Evolutionary conservation across 345 rosid species (phyloP).

Genomic region (Trapa incisa): DNA sequence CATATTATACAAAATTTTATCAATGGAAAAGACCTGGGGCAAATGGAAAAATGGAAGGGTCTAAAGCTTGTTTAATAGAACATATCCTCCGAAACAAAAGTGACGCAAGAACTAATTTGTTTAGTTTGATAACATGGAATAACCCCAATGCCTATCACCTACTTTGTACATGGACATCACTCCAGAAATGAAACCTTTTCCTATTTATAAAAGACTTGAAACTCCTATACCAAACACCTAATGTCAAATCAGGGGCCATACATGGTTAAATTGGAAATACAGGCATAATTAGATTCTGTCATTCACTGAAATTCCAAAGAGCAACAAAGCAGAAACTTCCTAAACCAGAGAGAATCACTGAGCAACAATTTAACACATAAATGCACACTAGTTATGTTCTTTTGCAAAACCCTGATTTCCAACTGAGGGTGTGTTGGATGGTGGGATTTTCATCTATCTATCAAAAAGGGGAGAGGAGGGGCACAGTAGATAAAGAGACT

Average conservation of each 20-base stretch:
- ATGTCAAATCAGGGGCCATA: background rate
- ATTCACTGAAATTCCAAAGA: background rate
- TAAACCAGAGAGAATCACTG: background rate
- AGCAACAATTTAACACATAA: background rate
- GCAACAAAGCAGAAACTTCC: background rate
- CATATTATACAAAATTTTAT: no score
- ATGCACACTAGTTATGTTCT: background rate
- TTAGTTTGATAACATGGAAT: no score
- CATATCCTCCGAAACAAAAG: no score
- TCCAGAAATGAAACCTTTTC: no score
- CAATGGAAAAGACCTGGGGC: no score
- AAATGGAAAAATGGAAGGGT: no score
- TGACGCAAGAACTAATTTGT: no score
- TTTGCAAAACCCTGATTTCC: background rate
- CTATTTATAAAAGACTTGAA: no score
- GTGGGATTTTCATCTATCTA: background rate
- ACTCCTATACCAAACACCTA: background rate
- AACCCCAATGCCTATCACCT: no score
- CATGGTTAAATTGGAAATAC: background rate
- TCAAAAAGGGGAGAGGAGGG: background rate
- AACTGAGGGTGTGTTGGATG: background rate
- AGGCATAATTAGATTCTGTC: background rate
- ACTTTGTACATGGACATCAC: no score
- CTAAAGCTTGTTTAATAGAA: no score
- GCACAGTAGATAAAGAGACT: background rate